Evolutionary conservation across 2,329 filamentous ascomycete species (phyloP).

Genomic region (Phaeophleospora eucalypticola): DNA sequence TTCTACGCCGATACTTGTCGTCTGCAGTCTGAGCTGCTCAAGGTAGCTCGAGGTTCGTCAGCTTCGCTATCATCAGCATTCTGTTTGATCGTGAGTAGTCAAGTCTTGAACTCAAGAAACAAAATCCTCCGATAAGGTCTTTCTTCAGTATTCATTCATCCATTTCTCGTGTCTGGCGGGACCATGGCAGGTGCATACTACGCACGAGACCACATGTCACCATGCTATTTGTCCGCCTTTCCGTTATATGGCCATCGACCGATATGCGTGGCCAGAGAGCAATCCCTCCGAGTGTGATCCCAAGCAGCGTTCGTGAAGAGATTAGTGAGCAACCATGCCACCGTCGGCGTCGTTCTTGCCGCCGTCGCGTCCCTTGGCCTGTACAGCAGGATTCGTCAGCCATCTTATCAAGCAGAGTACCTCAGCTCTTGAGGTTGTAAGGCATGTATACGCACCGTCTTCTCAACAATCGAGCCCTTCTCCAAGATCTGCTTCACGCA

Average conservation of each 20-base stretch:
- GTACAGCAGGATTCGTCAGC: background rate
- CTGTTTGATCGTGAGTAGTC: no score
- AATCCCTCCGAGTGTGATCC: no score
- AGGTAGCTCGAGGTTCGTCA: no score
- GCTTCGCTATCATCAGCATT: no score
- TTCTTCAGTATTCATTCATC: conserved; percentile 14
- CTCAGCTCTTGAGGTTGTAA: background rate
- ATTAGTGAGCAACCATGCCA: conserved; percentile 28
- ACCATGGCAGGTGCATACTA: background rate
- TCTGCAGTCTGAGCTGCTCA: no score
- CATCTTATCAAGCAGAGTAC: conserved; percentile 26
- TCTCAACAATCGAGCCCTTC: conserved; percentile 65
- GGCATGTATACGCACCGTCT: conserved; percentile 43
- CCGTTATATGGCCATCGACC: no score
- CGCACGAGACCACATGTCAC: background rate
- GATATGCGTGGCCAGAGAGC: no score
- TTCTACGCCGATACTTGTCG: no score
- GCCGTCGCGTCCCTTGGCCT: conserved; percentile 36
- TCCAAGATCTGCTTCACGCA: conserved; percentile 77
- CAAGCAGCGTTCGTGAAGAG: no score
- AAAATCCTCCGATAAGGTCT: background rate
- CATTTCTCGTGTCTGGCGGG: conserved; percentile 12
- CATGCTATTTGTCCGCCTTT: background rate
- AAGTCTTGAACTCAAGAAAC: no score
- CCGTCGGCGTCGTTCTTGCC: conserved; percentile 42